A percentile compares a stretch with the other conserved stretches of the same genome.
Evolutionary conservation across 345 rosid species (phyloP).

Genomic region (Psidium friedrichsthalianum): DNA sequence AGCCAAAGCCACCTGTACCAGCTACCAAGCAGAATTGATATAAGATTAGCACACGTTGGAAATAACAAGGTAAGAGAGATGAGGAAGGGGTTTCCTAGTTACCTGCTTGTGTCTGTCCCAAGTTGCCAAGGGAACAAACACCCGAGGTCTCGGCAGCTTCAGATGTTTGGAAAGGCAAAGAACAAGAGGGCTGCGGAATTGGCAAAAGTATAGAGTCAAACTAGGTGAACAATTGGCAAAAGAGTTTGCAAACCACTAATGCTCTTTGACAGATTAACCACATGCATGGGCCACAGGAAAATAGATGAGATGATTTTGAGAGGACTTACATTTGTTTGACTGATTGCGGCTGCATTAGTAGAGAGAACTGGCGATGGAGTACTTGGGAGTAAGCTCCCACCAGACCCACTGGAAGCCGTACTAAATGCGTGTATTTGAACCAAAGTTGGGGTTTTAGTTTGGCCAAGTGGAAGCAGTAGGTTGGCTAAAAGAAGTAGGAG

Average conservation of each 20-base stretch:
- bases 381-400: constrained; percentile 29
- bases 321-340: constrained; percentile 45
- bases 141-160: constrained; percentile 39
- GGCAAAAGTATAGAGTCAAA: neutral
- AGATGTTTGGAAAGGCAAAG: constrained; percentile 31
- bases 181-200: constrained; percentile 25
- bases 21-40: constrained; percentile 18
- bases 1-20: constrained; percentile 29
- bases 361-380: constrained; percentile 34
- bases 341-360: constrained; percentile 16
- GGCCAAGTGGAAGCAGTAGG: neutral
- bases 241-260: neutral
- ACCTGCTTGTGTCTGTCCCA: constrained; percentile 54
- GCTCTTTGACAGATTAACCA: neutral
- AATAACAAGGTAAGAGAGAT: neutral
- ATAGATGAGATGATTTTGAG: constrained; percentile 8
- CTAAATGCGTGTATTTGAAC: constrained; percentile 35
- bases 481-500: constrained; percentile 18
- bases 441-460: constrained; percentile 1
- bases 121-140: constrained; percentile 41
- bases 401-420: constrained; percentile 38
- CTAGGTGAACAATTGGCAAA: neutral
- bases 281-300: neutral
- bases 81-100: neutral
- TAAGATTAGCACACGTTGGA: neutral